Evolutionary conservation across 1,139 yeast genomes (phyloP), one percentile per base, ranked within the genome.

Genomic region (Candida sp.): DNA sequence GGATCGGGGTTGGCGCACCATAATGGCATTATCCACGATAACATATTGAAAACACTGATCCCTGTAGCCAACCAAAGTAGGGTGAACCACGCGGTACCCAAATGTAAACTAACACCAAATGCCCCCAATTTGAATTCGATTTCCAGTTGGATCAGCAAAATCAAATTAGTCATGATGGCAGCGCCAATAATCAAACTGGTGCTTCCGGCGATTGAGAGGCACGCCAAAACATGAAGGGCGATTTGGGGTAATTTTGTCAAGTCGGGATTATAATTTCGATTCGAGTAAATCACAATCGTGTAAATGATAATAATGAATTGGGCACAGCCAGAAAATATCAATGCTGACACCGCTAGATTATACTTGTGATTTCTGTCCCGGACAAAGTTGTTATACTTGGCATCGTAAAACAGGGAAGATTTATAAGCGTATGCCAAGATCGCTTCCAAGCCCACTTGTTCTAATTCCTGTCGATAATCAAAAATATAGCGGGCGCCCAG

Each of bases 371-470:
- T 45, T 32, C 76, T 54, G 1, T 29, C 4, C 1, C 44, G 29
- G 11, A 68, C 59, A 3, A 44, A 38, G 1, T 45, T n/a, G 1
- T 49, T 35, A 48, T 69, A 67, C 2, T 37, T 35, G 2, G 49
- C 43, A 37, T 58, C 64, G 7, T 50, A 60, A 49, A 40, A 49
- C 22, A 51, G 48, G 1, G 51, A 39, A 6, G 57, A 44, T 43
- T 66, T 54, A 46, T 58, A 65, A 5, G 82, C 81, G 51, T 78
- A 78, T 0, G 79, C 75, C 35, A 79, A 55, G 5, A 79, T 70
- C 32, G 74, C 64, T 12, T 64, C 57, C 35, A 79, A 60, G 5
- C 79, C 79, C 22, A 71, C 63, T 0, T 55, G 44, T 5, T 63
- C 58, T 40, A 80, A 55, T 45, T 75, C 68, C 2, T 55, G 51